Base-by-base conservation (phyloP, 306 rosid genomes). In the Rosa lucieae region DNA sequence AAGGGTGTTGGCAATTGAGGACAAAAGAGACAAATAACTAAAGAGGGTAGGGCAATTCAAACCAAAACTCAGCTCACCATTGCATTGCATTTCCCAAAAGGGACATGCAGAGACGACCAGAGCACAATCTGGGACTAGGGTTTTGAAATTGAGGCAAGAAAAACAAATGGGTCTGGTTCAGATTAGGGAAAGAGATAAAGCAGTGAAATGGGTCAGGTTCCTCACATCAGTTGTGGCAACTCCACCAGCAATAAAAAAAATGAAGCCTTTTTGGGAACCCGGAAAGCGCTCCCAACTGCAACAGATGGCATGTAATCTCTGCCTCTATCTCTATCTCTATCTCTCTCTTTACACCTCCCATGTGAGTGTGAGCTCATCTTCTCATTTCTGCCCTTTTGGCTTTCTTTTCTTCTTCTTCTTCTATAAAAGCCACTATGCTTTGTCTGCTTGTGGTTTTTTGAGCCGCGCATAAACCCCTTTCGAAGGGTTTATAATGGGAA, bases 271-370 rank as follows among this genome's bases (percentile, higher is more conserved):
- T 26, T 23, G 39, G 79, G 79, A 84, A 84, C 79, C 84, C 80
- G 81, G 85, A 77, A 77, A 79, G 81, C 75, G 83, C 80, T 72
- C 83, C 46, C 81, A 66, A 72, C 32, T 48, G 70, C 66, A 88
- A 81, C 85, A 83, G 83, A 83, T 86, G 85, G 78, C 78, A 82
- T 48, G 72, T 55, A 75, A 48, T 42, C 74, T 67, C 82, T 67
- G 14, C 32, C 17, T 77, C 82, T 43, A 6, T 43, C 9, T 23
- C 26, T 23, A 23, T 23, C 26, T 8, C 47, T 44, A 6, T 6
- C 46, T 75, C 79, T 86, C 83, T 82, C 82, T 80, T 83, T 74
- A 83, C 83, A 52, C 52, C 84, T 73, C 81, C 84, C 91, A 87
- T 88, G 87, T 88, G 81, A 40, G 61, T 53, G 39, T 73, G 63